These are phyloP conservation scores for Saraca asoca DNA, from an alignment of 331 rosid species.

Conservation along the genomic window DNA sequence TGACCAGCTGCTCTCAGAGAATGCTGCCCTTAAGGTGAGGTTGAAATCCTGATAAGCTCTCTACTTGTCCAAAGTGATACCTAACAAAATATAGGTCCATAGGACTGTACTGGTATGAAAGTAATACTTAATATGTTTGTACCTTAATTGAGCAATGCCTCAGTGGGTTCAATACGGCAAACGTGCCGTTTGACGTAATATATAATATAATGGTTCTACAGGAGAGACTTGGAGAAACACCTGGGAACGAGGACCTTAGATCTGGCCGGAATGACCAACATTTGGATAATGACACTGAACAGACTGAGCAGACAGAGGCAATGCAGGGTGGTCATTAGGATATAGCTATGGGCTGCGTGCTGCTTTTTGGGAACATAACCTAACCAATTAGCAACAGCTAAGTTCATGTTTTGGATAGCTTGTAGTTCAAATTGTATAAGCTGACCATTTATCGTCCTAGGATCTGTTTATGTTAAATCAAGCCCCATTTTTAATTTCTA, in stretches of 20 bases:
- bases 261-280: constrained; percentile 57
- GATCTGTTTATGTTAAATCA: constrained; percentile 46
- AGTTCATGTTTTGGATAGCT: constrained; percentile 53
- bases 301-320: constrained; percentile 52
- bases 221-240: constrained; percentile 81
- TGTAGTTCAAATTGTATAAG: constrained; percentile 58
- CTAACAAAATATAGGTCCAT: neutral
- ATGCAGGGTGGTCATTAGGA: constrained; percentile 50
- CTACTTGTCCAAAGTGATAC: neutral
- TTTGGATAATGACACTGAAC: constrained; percentile 52
- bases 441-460: constrained; percentile 47
- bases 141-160: constrained; percentile 5
- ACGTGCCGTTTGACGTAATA: constrained; percentile 8
- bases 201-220: constrained; percentile 41
- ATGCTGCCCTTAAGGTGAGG: constrained; percentile 82
- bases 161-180: constrained; percentile 13
- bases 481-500: constrained; percentile 46
- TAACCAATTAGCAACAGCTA: constrained; percentile 69
- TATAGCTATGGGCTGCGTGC: constrained; percentile 40
- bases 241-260: constrained; percentile 58
- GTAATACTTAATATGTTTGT: neutral
- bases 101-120: too few relatives aligned
- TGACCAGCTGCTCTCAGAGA: constrained; percentile 86
- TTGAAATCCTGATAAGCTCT: constrained; percentile 21
- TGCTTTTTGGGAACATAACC: constrained; percentile 60